A percentile compares a stretch with the other conserved stretches of the same genome.
These are phyloP conservation scores for Olyra latifolia DNA, from an alignment of 176 grass and related monocot genomes.

Conservation along the genomic window DNA sequence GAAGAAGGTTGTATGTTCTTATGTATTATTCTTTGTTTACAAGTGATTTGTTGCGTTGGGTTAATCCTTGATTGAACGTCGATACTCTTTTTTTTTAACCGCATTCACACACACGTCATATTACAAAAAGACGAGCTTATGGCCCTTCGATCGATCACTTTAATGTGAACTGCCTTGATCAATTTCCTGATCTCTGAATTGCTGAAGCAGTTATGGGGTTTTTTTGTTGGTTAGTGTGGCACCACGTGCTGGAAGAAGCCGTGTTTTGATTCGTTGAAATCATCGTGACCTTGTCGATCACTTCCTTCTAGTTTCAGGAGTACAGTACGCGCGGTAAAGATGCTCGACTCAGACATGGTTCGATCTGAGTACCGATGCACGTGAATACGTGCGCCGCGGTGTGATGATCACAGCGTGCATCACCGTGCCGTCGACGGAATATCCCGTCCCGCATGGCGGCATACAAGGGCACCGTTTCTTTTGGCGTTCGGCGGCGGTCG, in stretches of 20 bases:
- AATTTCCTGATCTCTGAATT: not conserved
- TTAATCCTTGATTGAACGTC: not conserved
- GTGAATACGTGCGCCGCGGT: not conserved
- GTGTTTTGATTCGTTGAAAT: not conserved
- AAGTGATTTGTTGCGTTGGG: not conserved
- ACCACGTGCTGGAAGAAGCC: not conserved
- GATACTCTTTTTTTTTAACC: not conserved
- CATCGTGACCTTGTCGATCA: not conserved
- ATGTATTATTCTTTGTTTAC: not conserved
- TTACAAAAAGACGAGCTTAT: not conserved
- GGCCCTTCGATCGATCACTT: not conserved
- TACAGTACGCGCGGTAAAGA: not conserved
- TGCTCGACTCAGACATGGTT: too few relatives aligned
- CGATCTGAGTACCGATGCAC: not conserved
- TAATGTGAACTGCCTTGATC: not conserved
- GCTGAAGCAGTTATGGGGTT: not conserved
- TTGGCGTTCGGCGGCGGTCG: too few relatives aligned
- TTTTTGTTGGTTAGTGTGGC: not conserved
- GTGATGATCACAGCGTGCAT: not conserved
- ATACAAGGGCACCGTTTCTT: too few relatives aligned
- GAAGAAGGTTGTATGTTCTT: conserved; percentile 32
- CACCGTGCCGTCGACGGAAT: not conserved
- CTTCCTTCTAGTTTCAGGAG: not conserved
- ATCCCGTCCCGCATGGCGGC: too few relatives aligned
- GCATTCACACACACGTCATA: not conserved